Evolutionary conservation across 2,329 filamentous ascomycete species (phyloP).

Genomic region (Alternaria ventricosa): DNA sequence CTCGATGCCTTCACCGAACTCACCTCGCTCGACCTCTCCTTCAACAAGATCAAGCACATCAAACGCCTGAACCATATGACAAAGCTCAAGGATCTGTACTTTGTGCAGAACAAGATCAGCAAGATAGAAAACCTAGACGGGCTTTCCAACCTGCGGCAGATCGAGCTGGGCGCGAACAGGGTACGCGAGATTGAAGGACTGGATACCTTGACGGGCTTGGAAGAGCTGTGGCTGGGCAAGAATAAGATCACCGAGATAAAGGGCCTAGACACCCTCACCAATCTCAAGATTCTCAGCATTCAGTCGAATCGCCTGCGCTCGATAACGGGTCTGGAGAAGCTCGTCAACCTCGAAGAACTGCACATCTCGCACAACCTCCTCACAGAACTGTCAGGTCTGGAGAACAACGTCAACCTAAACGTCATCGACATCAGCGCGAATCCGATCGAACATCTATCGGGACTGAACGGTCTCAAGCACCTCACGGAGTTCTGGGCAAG

Average conservation of each 20-base stretch:
- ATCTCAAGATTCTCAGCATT: constrained; percentile 87
- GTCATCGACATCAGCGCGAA: constrained; percentile 93
- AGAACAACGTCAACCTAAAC: constrained; percentile 59
- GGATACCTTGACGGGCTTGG: constrained; percentile 75
- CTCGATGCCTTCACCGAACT: constrained; percentile 80
- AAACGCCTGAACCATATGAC: constrained; percentile 82
- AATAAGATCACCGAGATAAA: constrained; percentile 91
- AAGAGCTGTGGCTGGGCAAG: constrained; percentile 93
- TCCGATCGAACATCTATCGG: constrained; percentile 74
- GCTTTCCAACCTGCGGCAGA: constrained; percentile 75
- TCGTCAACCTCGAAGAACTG: constrained; percentile 83
- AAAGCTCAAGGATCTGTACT: constrained; percentile 82
- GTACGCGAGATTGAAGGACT: constrained; percentile 89
- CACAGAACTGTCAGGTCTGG: constrained; percentile 74
- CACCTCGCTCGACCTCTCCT: constrained; percentile 85
- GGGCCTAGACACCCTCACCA: constrained; percentile 75
- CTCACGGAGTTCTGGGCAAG: constrained; percentile 95
- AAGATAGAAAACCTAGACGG: constrained; percentile 84
- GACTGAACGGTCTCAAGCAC: constrained; percentile 70
- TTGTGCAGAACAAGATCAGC: constrained; percentile 93
- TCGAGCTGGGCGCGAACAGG: constrained; percentile 91
- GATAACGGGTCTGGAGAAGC: constrained; percentile 75
- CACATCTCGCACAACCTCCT: constrained; percentile 97
- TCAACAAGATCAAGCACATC: constrained; percentile 99
- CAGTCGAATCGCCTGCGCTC: constrained; percentile 91